These are phyloP conservation scores for Apiotrichum laibachii DNA, from an alignment of 1,284 basidiomycete genomes.

Conservation along the genomic window DNA sequence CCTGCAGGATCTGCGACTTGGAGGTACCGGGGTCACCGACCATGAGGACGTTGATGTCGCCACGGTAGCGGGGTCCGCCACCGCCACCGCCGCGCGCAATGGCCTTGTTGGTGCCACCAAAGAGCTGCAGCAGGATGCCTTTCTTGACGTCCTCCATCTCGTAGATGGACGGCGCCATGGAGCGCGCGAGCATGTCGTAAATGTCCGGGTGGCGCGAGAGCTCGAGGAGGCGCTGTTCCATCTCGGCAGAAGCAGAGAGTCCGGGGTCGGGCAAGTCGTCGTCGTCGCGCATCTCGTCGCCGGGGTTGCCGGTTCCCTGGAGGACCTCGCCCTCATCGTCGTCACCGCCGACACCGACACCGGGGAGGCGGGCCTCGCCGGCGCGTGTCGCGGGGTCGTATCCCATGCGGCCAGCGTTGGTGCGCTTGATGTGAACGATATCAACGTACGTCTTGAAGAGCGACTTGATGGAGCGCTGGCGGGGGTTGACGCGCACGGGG, in stretches of 20 bases:
- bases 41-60: constrained; percentile 95
- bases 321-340: constrained; percentile 64
- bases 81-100: constrained; percentile 89
- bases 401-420: constrained; percentile 66
- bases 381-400: constrained; percentile 77
- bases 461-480: constrained; percentile 86
- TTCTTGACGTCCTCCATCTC: constrained; percentile 99
- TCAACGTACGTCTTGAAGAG: constrained; percentile 96
- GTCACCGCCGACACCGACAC: constrained; percentile 79
- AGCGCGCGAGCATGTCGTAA: constrained; percentile 80
- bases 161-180: constrained; percentile 92
- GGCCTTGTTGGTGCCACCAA: constrained; percentile 96
- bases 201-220: constrained; percentile 75
- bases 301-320: constrained; percentile 25
- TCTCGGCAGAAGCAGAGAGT: constrained; percentile 51
- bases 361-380: constrained; percentile 57
- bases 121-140: constrained; percentile 90
- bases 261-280: constrained; percentile 56
- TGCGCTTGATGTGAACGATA: constrained; percentile 85
- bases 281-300: constrained; percentile 46
- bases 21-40: constrained; percentile 98
- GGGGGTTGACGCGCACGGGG: constrained; percentile 88
- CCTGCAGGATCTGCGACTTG: constrained; percentile 91
- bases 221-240: constrained; percentile 62
- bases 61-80: constrained; percentile 91